Evolutionary conservation across 306 rosid species (phyloP).

Genomic region (Spatholobus suberectus): DNA sequence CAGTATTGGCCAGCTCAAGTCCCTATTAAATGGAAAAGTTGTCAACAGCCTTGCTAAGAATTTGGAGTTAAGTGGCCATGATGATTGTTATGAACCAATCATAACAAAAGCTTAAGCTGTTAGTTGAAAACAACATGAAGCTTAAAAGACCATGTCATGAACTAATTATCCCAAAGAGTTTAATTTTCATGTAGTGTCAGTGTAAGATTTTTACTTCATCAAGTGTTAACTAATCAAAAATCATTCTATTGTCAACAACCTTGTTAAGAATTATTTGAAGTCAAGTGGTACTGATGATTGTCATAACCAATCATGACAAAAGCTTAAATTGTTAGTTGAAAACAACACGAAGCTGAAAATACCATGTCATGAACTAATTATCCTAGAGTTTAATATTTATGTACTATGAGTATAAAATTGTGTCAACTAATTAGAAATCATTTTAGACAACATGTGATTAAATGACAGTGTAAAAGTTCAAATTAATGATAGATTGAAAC

Average conservation of each 20-base stretch:
- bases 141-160: not conserved
- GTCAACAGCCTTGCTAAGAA: not conserved
- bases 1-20: conserved; percentile 62
- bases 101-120: not conserved
- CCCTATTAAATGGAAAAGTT: conserved; percentile 52
- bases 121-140: not conserved
- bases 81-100: not conserved
- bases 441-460: not conserved
- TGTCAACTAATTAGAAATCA: no score
- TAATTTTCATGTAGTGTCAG: no score
- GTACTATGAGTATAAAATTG: not conserved
- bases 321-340: not conserved
- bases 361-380: not conserved
- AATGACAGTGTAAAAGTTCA: no score
- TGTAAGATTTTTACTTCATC: no score
- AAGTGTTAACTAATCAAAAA: no score
- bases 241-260: no score
- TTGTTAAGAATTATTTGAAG: no score
- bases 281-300: no score
- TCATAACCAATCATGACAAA: not conserved
- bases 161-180: no score
- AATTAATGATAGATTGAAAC: no score
- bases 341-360: not conserved
- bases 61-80: not conserved
- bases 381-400: not conserved